These are phyloP conservation scores for Sporothrix inflata DNA, from an alignment of 2,329 filamentous ascomycete species.

Conservation along the genomic window DNA sequence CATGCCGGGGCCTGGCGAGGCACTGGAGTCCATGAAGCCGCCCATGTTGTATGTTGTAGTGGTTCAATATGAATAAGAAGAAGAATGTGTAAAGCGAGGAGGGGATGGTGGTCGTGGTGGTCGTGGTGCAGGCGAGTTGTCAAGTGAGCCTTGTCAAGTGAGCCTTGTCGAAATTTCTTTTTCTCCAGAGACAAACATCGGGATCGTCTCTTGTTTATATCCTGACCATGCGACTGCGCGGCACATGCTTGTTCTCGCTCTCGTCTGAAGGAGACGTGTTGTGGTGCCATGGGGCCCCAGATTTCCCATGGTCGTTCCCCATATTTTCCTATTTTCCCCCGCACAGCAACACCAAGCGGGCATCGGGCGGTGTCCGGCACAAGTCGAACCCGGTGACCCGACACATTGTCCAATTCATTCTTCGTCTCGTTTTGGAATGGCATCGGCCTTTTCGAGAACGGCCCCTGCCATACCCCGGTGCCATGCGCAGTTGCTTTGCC, in stretches of 20 bases:
- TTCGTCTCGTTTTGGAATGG: no score
- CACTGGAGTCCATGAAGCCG: constrained; percentile 68
- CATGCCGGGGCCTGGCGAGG: constrained; percentile 15
- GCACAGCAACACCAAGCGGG: constrained; percentile 21
- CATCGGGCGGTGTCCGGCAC: constrained; percentile 21
- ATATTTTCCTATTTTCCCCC: constrained; percentile 24
- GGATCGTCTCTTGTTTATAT: constrained; percentile 22
- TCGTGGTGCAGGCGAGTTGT: neutral
- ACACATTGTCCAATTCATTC: no score
- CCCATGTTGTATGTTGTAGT: constrained; percentile 71
- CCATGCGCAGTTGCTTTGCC: no score
- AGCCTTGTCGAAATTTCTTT: neutral
- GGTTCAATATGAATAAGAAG: constrained; percentile 56
- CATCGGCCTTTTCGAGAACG: no score
- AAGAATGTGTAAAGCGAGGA: neutral
- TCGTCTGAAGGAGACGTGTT: neutral
- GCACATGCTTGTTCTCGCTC: neutral
- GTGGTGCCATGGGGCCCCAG: constrained; percentile 19
- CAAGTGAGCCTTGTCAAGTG: neutral
- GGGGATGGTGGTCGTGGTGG: no score
- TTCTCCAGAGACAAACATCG: neutral
- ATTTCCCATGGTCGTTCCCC: constrained; percentile 9
- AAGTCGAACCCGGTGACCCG: neutral
- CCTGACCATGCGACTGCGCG: neutral
- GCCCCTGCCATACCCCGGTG: no score